These are phyloP conservation scores for Eucalyptus tenuipes DNA, from an alignment of 345 rosid genomes.

Conservation along the genomic window DNA sequence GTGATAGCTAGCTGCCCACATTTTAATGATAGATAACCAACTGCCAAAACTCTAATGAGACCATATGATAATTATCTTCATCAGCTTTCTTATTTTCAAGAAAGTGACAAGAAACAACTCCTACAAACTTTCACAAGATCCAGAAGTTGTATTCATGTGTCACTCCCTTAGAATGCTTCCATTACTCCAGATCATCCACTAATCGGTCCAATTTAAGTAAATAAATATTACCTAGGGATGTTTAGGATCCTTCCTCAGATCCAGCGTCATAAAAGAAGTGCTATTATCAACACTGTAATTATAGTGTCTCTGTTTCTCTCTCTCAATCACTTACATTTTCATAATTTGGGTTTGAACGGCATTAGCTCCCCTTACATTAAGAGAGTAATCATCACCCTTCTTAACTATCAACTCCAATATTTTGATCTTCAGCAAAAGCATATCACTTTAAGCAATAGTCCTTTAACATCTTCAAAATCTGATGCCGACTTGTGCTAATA, in stretches of 20 bases:
- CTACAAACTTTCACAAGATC: not conserved
- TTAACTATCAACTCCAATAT: not conserved
- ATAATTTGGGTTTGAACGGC: not conserved
- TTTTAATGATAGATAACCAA: not conserved
- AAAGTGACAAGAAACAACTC: not conserved
- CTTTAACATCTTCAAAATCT: not conserved
- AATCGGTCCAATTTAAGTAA: not conserved
- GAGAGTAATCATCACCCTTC: not conserved
- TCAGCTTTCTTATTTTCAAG: not conserved
- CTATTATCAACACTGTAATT: not conserved
- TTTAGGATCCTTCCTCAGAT: not conserved
- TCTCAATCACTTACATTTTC: not conserved
- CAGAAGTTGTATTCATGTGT: not conserved
- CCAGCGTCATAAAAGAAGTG: not conserved
- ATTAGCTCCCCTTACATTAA: not conserved
- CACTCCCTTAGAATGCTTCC: not conserved
- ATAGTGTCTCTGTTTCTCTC: not conserved
- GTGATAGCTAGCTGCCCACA: not conserved
- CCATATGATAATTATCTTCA: not conserved
- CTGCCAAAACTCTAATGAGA: not conserved
- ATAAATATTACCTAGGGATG: not conserved
- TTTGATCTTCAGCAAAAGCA: not conserved
- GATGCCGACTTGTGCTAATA: not conserved
- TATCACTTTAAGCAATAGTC: not conserved
- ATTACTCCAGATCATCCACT: not conserved